Base-by-base conservation (phyloP, 352 stramenopile species). In the Phytophthora tentaculata region DNA sequence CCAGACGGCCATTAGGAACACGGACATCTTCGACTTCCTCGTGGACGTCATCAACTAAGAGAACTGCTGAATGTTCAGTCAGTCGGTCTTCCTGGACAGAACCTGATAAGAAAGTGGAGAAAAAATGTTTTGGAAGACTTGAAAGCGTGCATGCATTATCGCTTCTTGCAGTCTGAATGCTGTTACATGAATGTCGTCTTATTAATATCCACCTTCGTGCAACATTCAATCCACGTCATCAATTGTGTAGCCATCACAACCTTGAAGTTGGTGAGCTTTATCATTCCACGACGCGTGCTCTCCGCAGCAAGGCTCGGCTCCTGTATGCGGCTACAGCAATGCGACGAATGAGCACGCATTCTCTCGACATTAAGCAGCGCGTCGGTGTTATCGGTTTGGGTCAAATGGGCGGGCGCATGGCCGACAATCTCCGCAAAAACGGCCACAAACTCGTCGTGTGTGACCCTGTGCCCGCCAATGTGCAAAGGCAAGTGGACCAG, bases 21-120 rank as follows among this genome's bases (percentile, higher is more conserved):
- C 97, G 32, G 97, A 99, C 77, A 98, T 99, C 74, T 99, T 99
- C 79, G 97, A 99, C 80, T 99, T 99, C 74, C 89, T 99, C 51
- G 94, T 99, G 24, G 96, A 99, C 53, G 88, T 97, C 37, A 94
- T 95, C 73, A 94, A 94, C 79, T 94, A 92, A 90, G 52, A 16
- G 10, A 55, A 35, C 3, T 28, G 24, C 16, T 22, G n/a, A n/a
- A 22, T 24, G 32, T 29, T 22, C 12, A 37, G 60, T 49, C 47
- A 8, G 32, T 43, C 20, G 64, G 56, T n/a, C 19, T 41, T 29
- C 19, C 10, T 61, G 61, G 58, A 62, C 48, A 29, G 24, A 52
- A 23, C 29, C n/a, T 35, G 39, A 71, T 45, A 49, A 55, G 35
- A 60, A 19, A 32, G 28, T n/a, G n/a, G n/a, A n/a, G n/a, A 51